A percentile compares a stretch with the other conserved stretches of the same genome.
phyloP scores from a whole-genome alignment of 2,329 filamentous ascomycete genomes.

The Pleomassaria siparia region DNA sequence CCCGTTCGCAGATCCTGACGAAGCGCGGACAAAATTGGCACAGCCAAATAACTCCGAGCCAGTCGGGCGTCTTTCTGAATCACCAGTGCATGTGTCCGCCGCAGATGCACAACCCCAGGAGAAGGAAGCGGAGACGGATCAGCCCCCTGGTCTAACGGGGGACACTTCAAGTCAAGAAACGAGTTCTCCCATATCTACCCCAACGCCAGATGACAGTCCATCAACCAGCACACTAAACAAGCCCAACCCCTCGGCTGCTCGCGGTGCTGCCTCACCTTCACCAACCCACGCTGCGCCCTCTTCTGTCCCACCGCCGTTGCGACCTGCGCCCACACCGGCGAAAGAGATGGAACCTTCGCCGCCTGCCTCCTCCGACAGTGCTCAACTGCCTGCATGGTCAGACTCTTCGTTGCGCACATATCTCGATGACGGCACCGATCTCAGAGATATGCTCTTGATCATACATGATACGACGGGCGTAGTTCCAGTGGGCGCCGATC shows the following conservation, averaged over 20 bases:
- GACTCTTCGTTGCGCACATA: slow-evolving; percentile 84
- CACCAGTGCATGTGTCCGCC: slow-evolving; percentile 67
- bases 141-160: slow-evolving; percentile 66
- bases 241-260: slow-evolving; percentile 19
- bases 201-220: slow-evolving; percentile 34
- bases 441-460: slow-evolving; percentile 85
- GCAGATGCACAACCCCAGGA: slow-evolving; percentile 46
- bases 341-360: slow-evolving; percentile 31
- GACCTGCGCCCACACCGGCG: slow-evolving; percentile 41
- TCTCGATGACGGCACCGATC: slow-evolving; percentile 85
- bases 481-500: slow-evolving; percentile 75
- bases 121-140: slow-evolving; percentile 33
- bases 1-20: slow-evolving; percentile 44
- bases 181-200: slow-evolving; percentile 40
- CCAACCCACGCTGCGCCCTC: slow-evolving; percentile 23
- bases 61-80: slow-evolving; percentile 59
- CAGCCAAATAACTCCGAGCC: slow-evolving; percentile 21
- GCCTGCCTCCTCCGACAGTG: slow-evolving; percentile 44
- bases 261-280: slow-evolving; percentile 21
- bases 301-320: slow-evolving; percentile 27
- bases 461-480: slow-evolving; percentile 91
- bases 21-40: slow-evolving; percentile 32
- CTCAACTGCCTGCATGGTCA: slow-evolving; percentile 73
- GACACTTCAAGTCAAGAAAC: slow-evolving; percentile 71
- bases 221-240: slow-evolving; percentile 32